Evolutionary conservation across 2,329 filamentous ascomycete species (phyloP), one percentile per base, ranked within the genome.

Genomic region (Aspergillus sp.): DNA sequence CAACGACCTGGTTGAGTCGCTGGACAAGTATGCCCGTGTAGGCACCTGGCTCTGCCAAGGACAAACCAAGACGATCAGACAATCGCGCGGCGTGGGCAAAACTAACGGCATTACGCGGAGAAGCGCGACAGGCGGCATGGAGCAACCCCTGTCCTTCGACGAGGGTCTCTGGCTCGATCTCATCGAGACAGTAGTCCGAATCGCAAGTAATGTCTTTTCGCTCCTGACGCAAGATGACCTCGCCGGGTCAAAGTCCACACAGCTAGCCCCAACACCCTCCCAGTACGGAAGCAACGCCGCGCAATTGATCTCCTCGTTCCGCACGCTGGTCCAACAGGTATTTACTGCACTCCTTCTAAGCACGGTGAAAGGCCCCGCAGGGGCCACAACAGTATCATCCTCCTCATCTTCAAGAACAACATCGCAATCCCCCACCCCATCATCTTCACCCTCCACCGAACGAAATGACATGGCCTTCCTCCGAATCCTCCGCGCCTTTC

Each of bases 41-140:
- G 93, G 94, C 9, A 91, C 94, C 43, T 98, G 93, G 93, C 74
- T 98, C 8, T 97, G 93, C 57, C 88, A 94, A 66, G 82, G 85
- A 1, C 88, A 95, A 62, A 88, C 81, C 42, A 86, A 85, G 58
- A 78, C 77, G 4, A 75, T 71, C 48, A 62, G 64, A 42, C 59
- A 59, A 29, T 55, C 59, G 8, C 58, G 59, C 12, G 47, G 54
- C 7, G 19, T 19, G 19, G 51, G 53, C 39, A 61, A 54, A 47
- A 61, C 54, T 55, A 68, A 56, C 56, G 66, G 52, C 57, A 67
- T 55, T 45, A 66, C 48, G 47, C 61, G 46, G 49, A 73, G 66
- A 19, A 19, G 19, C 19, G 19, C 19, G 2, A 19, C 19, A 53
- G 65, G 68, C 19, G 68, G 78, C 4, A 67, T 79, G 43, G 72